phyloP scores from a whole-genome alignment of 306 rosid species.

The Quercus aquifolioides region DNA sequence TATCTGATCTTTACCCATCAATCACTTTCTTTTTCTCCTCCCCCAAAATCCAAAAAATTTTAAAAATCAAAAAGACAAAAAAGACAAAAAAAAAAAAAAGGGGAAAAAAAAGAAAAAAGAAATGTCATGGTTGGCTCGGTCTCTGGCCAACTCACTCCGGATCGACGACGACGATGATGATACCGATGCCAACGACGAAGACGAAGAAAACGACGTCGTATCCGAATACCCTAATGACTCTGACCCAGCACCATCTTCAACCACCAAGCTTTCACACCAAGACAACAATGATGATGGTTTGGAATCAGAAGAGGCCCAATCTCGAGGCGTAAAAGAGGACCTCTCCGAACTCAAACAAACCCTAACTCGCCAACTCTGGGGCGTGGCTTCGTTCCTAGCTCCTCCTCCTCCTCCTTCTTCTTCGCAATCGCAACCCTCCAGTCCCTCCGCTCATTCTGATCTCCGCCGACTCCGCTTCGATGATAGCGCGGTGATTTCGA shows the following conservation, averaged over 20 bases:
- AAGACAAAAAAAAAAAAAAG: no score
- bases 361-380: conserved; percentile 90
- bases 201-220: conserved; percentile 38
- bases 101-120: neutral
- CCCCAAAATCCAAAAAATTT: neutral
- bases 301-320: conserved; percentile 40
- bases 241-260: conserved; percentile 30
- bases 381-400: conserved; percentile 78
- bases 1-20: neutral
- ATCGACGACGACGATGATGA: conserved; percentile 42
- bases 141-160: conserved; percentile 70
- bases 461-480: conserved; percentile 23
- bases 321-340: conserved; percentile 78
- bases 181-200: neutral
- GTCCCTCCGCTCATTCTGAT: conserved; percentile 19
- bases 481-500: neutral
- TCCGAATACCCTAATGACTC: conserved; percentile 1
- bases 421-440: neutral
- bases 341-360: conserved; percentile 72
- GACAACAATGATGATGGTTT: conserved; percentile 9
- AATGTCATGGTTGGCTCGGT: conserved; percentile 91
- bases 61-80: no score
- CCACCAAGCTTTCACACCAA: neutral
- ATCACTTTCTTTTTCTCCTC: conserved; percentile 32
- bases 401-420: conserved; percentile 72